Evolutionary conservation across 306 rosid genomes (phyloP), one percentile per base, ranked within the genome.

Genomic region (Vachellia collinsii): DNA sequence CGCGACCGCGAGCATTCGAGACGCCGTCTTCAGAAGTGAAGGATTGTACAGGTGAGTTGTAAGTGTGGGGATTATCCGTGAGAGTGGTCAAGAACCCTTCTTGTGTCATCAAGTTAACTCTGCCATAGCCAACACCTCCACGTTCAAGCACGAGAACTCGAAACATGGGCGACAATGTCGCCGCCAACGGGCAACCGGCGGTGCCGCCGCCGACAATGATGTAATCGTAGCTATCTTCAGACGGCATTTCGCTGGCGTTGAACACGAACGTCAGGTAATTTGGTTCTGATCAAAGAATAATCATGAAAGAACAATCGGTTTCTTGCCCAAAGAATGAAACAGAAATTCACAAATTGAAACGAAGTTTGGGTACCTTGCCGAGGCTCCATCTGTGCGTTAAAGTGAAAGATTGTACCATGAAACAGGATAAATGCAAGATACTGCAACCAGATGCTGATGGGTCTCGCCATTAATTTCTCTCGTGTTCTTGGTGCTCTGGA

Each of bases 1-100:
- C 85, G 3, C 93, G 91, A 1, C 99, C 99, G 0, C 98, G 87
- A 19, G 97, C 97, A 42, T 96, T 96, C n/a, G 85, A 87, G 22
- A 96, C 91, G 4, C 98, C 99, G 11, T 96, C 99, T 50, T 92
- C 97, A 0, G 99, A 96, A 7, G 76, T 79, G 89, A 96, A 96
- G 9, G 86, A 46, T 41, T 96, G 92, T 0, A 92, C 87, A 0
- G 99, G 91, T 0, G 98, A 90, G 72, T 91, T 89, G 23, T 22
- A 39, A 3, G 83, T 9, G 42, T 85, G 72, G 39, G 82, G 82
- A 38, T 25, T 12, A 12, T 73, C 86, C 80, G 86, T 46, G 5
- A 96, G 91, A 0, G 90, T 74, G 34, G 82, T 65, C 89, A 93
- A 83, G 98, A 93, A 96, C 4, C 98, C 99, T 79, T 96, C 99